Evolutionary conservation across 257 asterid genomes (phyloP).

Genomic region (Penstemon davidsonii): DNA sequence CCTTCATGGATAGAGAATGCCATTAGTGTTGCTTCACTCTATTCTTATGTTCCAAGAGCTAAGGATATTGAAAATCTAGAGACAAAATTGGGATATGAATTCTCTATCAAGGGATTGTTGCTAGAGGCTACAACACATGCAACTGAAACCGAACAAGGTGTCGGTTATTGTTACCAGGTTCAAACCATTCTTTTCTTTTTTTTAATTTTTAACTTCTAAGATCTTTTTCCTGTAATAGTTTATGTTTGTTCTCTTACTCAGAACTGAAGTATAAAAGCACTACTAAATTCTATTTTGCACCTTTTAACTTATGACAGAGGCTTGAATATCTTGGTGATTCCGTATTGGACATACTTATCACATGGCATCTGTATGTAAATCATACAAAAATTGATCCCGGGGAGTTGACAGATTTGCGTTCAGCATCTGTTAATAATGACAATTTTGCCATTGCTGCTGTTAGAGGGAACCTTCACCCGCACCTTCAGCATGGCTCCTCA

Average conservation of each 20-base stretch:
- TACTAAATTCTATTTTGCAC: neutral
- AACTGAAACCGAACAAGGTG: slow-evolving; percentile 45
- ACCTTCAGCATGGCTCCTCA: slow-evolving; percentile 67
- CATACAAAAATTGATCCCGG: slow-evolving; percentile 85
- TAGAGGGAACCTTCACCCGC: slow-evolving; percentile 58
- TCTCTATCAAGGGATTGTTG: slow-evolving; percentile 74
- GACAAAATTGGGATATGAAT: slow-evolving; percentile 63
- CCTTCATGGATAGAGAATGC: slow-evolving; percentile 63
- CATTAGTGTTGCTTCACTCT: slow-evolving; percentile 59
- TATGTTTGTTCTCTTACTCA: no score
- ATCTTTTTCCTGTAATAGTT: no score
- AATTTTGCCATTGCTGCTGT: slow-evolving; percentile 86
- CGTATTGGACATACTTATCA: slow-evolving; percentile 80
- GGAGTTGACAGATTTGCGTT: slow-evolving; percentile 86
- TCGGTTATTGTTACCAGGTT: slow-evolving; percentile 66
- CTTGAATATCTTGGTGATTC: slow-evolving; percentile 98
- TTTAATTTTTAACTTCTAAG: no score
- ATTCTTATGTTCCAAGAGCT: slow-evolving; percentile 55
- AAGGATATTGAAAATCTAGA: slow-evolving; percentile 54
- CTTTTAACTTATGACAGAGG: slow-evolving; percentile 57
- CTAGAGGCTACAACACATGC: slow-evolving; percentile 89
- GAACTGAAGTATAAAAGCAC: no score
- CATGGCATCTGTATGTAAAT: slow-evolving; percentile 67
- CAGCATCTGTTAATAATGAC: slow-evolving; percentile 88
- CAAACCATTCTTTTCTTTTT: neutral